phyloP scores from a whole-genome alignment of 495 filamentous ascomycete species.

The Podospora bellae-mahoneyi region DNA sequence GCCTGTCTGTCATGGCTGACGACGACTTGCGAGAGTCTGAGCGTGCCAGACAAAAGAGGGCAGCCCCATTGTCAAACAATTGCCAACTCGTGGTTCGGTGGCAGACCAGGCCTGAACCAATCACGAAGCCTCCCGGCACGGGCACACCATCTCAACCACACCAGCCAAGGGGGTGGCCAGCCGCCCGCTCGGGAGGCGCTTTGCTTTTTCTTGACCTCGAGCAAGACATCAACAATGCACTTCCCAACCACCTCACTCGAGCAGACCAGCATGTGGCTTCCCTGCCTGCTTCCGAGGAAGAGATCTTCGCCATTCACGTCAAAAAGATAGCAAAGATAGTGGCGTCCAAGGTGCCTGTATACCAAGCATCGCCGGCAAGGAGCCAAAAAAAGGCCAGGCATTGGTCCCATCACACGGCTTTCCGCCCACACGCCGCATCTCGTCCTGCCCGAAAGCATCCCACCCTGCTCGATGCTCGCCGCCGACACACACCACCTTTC shows the following conservation, averaged over 20 bases:
- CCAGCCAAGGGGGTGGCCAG: background rate
- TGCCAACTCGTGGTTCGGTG: background rate
- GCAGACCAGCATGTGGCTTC: background rate
- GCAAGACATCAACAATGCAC: background rate
- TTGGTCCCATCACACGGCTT: constrained; percentile 8
- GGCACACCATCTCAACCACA: background rate
- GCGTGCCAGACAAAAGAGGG: background rate
- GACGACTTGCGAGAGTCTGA: background rate
- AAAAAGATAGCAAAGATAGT: background rate
- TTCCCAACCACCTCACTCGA: background rate
- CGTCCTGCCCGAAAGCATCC: background rate
- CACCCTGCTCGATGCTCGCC: background rate
- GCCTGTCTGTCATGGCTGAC: constrained; percentile 1
- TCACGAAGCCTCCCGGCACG: constrained; percentile 6
- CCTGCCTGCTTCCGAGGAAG: background rate
- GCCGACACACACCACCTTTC: constrained; percentile 10
- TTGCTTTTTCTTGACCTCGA: background rate
- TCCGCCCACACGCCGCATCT: constrained; percentile 18
- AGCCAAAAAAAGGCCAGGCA: background rate
- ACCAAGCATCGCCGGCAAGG: too few relatives aligned
- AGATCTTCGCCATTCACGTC: too few relatives aligned
- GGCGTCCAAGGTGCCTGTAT: background rate
- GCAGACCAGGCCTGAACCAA: background rate
- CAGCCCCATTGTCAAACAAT: background rate
- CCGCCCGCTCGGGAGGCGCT: background rate